Conservation (phyloP, 2,329 filamentous ascomycete genomes). For the Ciborinia camelliae region DNA sequence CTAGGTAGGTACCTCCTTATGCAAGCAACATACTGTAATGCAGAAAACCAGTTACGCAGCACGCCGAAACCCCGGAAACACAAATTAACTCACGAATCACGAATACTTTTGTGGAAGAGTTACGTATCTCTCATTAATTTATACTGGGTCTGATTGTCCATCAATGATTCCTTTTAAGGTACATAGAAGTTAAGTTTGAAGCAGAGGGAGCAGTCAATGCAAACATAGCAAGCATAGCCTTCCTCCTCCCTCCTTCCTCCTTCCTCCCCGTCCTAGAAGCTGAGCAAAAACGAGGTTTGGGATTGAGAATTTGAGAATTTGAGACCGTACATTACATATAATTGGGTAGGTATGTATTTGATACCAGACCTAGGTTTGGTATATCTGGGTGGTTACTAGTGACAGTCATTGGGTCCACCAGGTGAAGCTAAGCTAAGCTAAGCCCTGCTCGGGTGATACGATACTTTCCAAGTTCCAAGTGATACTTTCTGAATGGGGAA, state of each 20-base stretch:
- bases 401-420: too few relatives aligned
- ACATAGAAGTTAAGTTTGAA: too few relatives aligned
- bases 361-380: too few relatives aligned
- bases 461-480: too few relatives aligned
- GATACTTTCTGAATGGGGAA: background rate
- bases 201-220: background rate
- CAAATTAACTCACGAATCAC: background rate
- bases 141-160: background rate
- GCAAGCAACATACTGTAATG: too few relatives aligned
- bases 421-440: background rate
- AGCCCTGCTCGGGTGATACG: background rate
- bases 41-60: background rate
- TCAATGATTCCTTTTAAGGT: too few relatives aligned
- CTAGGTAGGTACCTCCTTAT: too few relatives aligned
- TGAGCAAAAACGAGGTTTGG: background rate
- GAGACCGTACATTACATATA: too few relatives aligned
- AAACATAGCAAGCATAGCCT: background rate
- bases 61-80: constrained; percentile 7
- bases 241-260: background rate
- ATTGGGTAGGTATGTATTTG: too few relatives aligned
- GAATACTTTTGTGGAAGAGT: background rate
- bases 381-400: too few relatives aligned
- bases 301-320: too few relatives aligned
- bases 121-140: background rate
- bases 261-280: too few relatives aligned